Evolutionary conservation across 345 rosid genomes (phyloP).

Genomic region (Fremontodendron californicum): DNA sequence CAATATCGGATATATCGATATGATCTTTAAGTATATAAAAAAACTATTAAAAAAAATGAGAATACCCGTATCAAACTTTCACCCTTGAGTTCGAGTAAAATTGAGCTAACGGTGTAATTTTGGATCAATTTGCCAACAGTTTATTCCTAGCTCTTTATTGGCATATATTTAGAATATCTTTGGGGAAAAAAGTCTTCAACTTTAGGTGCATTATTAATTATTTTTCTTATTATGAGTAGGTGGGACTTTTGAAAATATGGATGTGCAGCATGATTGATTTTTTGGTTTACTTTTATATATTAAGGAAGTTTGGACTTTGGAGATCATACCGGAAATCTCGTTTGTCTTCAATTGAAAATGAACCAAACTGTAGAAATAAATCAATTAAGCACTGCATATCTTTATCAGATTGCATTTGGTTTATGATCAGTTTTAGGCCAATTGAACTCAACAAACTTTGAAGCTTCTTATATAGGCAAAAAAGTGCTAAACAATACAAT

Average conservation of each 20-base stretch:
- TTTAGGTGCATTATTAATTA: conserved; percentile 8
- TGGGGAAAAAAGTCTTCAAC: neutral
- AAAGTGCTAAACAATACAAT: too few relatives aligned
- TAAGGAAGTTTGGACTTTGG: neutral
- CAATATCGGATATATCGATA: too few relatives aligned
- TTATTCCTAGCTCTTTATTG: neutral
- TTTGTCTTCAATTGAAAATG: neutral
- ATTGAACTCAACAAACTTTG: too few relatives aligned
- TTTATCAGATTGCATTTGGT: neutral
- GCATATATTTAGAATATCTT: neutral
- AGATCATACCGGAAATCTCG: neutral
- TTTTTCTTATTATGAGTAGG: neutral
- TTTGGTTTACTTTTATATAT: neutral
- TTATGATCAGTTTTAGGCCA: neutral
- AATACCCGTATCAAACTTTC: too few relatives aligned
- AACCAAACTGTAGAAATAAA: neutral
- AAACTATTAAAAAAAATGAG: too few relatives aligned
- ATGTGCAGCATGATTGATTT: neutral
- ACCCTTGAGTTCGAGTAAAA: too few relatives aligned
- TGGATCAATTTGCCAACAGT: neutral
- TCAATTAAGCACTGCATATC: neutral
- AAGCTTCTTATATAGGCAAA: too few relatives aligned
- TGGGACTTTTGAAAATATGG: neutral
- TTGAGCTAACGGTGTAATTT: neutral
- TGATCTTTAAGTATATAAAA: too few relatives aligned